These are phyloP conservation scores for Cryphonectria parasitica DNA, from an alignment of 2,329 filamentous ascomycete species.

Conservation along the genomic window DNA sequence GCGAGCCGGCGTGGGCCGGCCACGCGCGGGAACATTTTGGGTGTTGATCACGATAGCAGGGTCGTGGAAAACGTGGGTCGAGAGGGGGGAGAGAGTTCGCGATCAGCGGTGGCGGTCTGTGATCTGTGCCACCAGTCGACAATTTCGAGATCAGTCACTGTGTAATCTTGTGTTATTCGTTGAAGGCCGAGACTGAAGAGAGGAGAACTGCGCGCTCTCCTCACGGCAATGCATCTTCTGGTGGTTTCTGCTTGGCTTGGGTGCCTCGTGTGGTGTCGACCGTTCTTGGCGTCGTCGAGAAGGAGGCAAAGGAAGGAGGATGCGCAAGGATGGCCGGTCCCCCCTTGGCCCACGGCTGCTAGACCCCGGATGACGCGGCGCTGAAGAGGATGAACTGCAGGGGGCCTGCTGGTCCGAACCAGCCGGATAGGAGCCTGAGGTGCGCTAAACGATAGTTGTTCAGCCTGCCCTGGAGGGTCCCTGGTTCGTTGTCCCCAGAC, in stretches of 20 bases:
- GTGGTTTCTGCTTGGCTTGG: neutral
- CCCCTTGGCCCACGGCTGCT: neutral
- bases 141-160: neutral
- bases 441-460: neutral
- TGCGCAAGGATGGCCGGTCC: neutral
- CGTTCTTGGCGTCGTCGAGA: neutral
- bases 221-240: neutral
- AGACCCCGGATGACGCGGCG: neutral
- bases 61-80: neutral
- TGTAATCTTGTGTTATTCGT: neutral
- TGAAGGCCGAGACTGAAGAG: neutral
- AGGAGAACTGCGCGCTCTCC: neutral
- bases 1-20: slow-evolving; percentile 26
- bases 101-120: neutral
- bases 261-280: neutral
- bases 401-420: neutral
- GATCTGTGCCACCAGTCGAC: neutral
- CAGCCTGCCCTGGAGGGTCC: neutral
- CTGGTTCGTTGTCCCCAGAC: too few relatives aligned
- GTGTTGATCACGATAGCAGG: slow-evolving; percentile 4
- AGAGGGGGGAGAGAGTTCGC: neutral
- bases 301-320: neutral
- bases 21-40: slow-evolving; percentile 27
- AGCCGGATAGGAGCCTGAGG: neutral
- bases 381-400: neutral